Percentiles rank a stretch among this genome's conserved stretches.
These are phyloP conservation scores for Hypoxylon perforatum DNA, from an alignment of 495 filamentous ascomycete species.

Conservation along the genomic window DNA sequence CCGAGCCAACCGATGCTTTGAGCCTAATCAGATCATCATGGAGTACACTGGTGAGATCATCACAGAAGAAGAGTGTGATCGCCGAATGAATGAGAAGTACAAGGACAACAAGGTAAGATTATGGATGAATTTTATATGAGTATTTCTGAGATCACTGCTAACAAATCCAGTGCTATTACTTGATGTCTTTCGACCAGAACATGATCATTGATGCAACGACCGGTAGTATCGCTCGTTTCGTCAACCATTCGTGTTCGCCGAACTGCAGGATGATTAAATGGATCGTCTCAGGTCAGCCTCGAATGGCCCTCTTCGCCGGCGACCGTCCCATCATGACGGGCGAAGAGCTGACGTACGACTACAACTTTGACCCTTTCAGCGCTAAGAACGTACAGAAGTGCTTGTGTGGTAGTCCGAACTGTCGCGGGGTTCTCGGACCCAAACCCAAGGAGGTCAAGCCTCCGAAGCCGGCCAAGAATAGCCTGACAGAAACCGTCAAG, in stretches of 20 bases:
- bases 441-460: slow-evolving; percentile 70
- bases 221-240: slow-evolving; percentile 95
- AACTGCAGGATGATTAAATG: slow-evolving; percentile 98
- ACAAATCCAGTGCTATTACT: slow-evolving; percentile 82
- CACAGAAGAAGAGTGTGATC: slow-evolving; percentile 90
- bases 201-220: slow-evolving; percentile 98
- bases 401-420: slow-evolving; percentile 79
- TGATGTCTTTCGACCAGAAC: slow-evolving; percentile 98
- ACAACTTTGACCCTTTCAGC: slow-evolving; percentile 95
- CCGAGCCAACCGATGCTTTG: slow-evolving; percentile 86
- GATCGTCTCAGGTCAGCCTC: slow-evolving; percentile 93
- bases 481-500: slow-evolving; percentile 42
- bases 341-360: slow-evolving; percentile 98
- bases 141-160: slow-evolving; percentile 28
- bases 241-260: slow-evolving; percentile 97
- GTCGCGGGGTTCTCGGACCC: slow-evolving; percentile 81
- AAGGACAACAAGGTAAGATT: slow-evolving; percentile 84
- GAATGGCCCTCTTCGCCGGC: slow-evolving; percentile 97
- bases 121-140: neutral
- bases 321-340: slow-evolving; percentile 89
- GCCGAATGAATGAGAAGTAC: slow-evolving; percentile 90
- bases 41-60: slow-evolving; percentile 99
- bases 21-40: slow-evolving; percentile 93
- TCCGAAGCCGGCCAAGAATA: slow-evolving; percentile 50
- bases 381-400: slow-evolving; percentile 86